phyloP scores from a whole-genome alignment of 257 asterid species.

The Solanum bulbocastanum region DNA sequence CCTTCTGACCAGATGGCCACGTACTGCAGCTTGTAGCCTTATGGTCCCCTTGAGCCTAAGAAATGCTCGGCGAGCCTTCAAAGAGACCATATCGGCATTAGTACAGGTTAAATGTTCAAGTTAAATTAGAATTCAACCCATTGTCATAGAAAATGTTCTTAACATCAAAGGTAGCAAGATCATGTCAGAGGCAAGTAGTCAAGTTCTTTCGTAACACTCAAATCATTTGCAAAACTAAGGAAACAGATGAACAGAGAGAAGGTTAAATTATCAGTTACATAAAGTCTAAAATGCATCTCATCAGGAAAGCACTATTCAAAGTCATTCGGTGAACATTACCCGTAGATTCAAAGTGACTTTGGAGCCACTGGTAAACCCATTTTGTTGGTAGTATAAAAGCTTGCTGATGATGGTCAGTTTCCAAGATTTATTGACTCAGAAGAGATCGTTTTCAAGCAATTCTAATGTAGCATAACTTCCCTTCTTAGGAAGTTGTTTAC shows the following conservation, averaged over 20 bases:
- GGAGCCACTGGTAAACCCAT: neutral
- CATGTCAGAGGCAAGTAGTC: neutral
- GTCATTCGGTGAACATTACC: neutral
- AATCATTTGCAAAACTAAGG: neutral
- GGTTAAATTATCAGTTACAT: neutral
- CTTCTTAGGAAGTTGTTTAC: neutral
- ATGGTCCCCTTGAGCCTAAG: slow-evolving; percentile 11
- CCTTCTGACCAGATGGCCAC: slow-evolving; percentile 32
- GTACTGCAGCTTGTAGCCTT: slow-evolving; percentile 27
- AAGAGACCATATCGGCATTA: neutral
- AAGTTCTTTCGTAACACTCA: neutral
- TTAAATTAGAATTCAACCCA: neutral
- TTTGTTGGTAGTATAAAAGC: neutral
- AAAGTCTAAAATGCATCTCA: neutral
- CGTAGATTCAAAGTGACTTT: neutral
- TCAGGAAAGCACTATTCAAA: neutral
- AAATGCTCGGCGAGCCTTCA: slow-evolving; percentile 29
- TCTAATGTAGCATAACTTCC: neutral
- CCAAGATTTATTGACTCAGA: neutral
- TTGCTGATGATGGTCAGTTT: neutral
- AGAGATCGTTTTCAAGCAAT: neutral
- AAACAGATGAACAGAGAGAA: neutral
- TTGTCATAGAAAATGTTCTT: neutral
- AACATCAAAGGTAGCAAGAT: neutral
- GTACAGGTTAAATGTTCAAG: neutral